Base-by-base conservation (phyloP, 2,329 filamentous ascomycete species). In the Pseudogymnoascus sp. region DNA sequence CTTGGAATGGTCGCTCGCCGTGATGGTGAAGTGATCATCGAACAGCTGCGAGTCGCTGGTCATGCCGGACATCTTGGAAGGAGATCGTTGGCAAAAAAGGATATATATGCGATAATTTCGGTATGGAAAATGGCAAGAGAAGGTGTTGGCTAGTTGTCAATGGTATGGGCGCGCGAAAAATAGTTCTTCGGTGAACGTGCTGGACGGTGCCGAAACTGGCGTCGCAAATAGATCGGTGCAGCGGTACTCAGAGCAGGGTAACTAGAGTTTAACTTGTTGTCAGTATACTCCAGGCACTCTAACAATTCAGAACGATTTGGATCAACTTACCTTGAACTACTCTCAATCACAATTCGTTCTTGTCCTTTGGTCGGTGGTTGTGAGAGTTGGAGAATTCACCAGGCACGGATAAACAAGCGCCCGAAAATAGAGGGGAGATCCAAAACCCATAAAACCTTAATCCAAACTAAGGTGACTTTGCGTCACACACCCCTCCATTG, bases 11-110 rank as follows among this genome's bases (percentile, higher is more conserved):
- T 96, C 89, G 74, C 91, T 79, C 61, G 83, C 77, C 67, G 86
- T 93, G 70, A 97, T 82, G 64, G 83, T 89, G 82, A 97, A 97
- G 70, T 85, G 87, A 73, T 96, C 92, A 77, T 97, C 92, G 78
- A 95, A 96, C 75, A 97, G 89, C 71, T 94, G 88, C 62, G 92
- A 87, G 78, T 97, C 93, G 68, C 89, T 87, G 76, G 90, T 86
- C 69, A 54, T 54, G 16, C 47, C 47, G 7, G 47, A 54, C 47
- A 54, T 54, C n/a, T 54, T 54, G 47, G 28, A 28, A 11, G 43
- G n/a, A 54, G n/a, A 54, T 54, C 25, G 16, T 14, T 33, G 47
- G 47, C 9, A 7, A 54, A 20, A 18, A 4, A 16, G 5, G 12
- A 20, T 54, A 33, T 54, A 54, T 33, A 54, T 54, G 47, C 28